Evolutionary conservation across 2,329 filamentous ascomycete genomes (phyloP).

Genomic region (Colletotrichum phormii): DNA sequence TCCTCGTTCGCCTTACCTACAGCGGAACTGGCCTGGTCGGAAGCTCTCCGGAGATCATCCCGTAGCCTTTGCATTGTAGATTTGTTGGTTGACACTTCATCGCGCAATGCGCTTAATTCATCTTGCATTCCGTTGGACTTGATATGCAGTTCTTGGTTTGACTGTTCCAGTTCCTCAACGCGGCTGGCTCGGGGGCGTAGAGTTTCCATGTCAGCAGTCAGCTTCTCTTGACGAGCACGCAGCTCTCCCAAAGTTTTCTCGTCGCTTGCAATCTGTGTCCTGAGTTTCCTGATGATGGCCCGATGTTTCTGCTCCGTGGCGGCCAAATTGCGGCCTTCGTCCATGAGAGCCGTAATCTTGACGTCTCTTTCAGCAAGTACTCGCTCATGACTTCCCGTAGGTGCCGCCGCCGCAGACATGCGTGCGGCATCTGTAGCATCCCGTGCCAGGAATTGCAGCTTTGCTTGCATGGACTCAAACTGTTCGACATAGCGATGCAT

Average conservation of each 20-base stretch:
- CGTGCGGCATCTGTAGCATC: constrained; percentile 83
- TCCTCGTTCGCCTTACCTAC: constrained; percentile 76
- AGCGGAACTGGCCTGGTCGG: constrained; percentile 73
- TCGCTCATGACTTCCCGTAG: constrained; percentile 76
- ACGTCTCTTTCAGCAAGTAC: constrained; percentile 91
- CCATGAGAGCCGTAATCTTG: constrained; percentile 88
- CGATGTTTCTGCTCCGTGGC: constrained; percentile 88
- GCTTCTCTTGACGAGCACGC: constrained; percentile 69
- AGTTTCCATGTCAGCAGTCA: constrained; percentile 60
- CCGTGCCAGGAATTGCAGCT: constrained; percentile 87
- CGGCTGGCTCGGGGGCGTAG: constrained; percentile 61
- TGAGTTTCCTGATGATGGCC: constrained; percentile 84
- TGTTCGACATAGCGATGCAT: constrained; percentile 85
- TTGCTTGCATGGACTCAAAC: constrained; percentile 91
- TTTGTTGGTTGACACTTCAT: constrained; percentile 73
- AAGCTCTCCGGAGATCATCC: constrained; percentile 75
- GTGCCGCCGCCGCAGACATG: constrained; percentile 71
- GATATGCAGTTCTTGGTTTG: constrained; percentile 45
- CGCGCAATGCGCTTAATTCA: constrained; percentile 67
- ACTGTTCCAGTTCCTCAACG: constrained; percentile 67
- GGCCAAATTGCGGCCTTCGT: constrained; percentile 91
- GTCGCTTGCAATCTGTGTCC: constrained; percentile 71
- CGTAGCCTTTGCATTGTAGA: constrained; percentile 76
- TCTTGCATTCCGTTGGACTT: constrained; percentile 44
- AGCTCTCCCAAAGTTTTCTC: constrained; percentile 74